Evolutionary conservation across 768 basidiomycete genomes (phyloP).

Genomic region (Leccinum boreale): DNA sequence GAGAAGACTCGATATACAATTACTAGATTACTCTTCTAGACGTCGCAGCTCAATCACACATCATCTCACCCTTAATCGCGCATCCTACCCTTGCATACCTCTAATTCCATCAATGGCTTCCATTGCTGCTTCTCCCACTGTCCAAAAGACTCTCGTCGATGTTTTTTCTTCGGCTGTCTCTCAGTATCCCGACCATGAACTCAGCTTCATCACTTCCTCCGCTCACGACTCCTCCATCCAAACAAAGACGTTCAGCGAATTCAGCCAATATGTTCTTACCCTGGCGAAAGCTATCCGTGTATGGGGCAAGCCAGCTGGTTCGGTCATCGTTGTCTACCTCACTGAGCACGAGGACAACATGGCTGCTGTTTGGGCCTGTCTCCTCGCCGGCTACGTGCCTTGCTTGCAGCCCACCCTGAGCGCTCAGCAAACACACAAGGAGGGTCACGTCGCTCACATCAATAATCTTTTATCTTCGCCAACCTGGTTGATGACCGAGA

Average conservation of each 20-base stretch:
- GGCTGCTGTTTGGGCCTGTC: slow-evolving; percentile 30
- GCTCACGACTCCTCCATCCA: slow-evolving; percentile 14
- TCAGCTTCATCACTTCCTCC: slow-evolving; percentile 22
- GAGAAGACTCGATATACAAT: slow-evolving; percentile 1
- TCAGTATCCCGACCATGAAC: slow-evolving; percentile 22
- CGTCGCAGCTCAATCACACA: neutral
- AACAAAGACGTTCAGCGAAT: slow-evolving; percentile 22
- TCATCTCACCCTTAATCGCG: no score
- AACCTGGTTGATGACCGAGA: slow-evolving; percentile 29
- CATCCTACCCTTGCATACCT: neutral
- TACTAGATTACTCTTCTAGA: slow-evolving; percentile 3
- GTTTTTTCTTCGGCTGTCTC: slow-evolving; percentile 18
- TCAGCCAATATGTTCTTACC: slow-evolving; percentile 13
- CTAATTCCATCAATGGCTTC: slow-evolving; percentile 11
- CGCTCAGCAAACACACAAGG: slow-evolving; percentile 30
- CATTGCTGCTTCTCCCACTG: slow-evolving; percentile 3
- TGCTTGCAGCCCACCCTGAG: slow-evolving; percentile 16
- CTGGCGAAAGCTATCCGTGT: slow-evolving; percentile 20
- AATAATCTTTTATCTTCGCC: slow-evolving; percentile 28
- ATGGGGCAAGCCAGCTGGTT: slow-evolving; percentile 26
- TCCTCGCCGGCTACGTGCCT: slow-evolving; percentile 20
- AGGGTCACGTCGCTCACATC: slow-evolving; percentile 28
- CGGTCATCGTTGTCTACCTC: slow-evolving; percentile 26
- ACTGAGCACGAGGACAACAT: slow-evolving; percentile 34
- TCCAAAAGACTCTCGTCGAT: slow-evolving; percentile 19